These are phyloP conservation scores for Populus hybrid DNA, from an alignment of 441 rosid genomes.

Conservation along the genomic window DNA sequence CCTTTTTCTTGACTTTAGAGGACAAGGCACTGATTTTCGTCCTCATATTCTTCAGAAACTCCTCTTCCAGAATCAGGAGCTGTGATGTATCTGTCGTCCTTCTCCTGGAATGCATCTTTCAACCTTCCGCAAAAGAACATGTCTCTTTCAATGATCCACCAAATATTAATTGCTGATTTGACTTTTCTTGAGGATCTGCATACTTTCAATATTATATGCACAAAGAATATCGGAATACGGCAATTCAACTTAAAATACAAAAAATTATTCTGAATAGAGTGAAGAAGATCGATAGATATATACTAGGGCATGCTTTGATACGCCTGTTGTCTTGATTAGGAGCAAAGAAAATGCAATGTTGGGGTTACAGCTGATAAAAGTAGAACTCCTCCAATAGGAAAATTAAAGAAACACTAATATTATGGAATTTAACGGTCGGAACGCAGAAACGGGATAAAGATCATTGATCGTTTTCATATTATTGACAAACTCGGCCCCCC, in stretches of 20 bases:
- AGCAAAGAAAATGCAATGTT: not conserved
- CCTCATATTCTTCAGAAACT: not conserved
- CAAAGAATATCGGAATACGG: not conserved
- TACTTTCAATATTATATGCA: not conserved
- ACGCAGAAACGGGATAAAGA: not conserved
- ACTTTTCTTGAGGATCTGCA: not conserved
- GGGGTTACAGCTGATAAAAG: not conserved
- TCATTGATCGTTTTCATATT: not conserved
- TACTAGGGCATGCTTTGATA: not conserved
- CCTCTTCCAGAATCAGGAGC: not conserved
- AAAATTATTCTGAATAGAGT: not conserved
- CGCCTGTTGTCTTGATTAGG: not conserved
- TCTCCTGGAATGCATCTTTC: not conserved
- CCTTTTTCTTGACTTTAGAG: slow-evolving; percentile 6
- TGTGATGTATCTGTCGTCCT: not conserved
- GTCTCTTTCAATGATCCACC: not conserved
- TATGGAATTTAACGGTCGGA: not conserved
- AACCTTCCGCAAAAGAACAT: not conserved
- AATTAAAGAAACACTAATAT: not conserved
- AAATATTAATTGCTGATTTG: not conserved
- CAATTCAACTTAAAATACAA: not conserved
- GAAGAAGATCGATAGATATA: not conserved
- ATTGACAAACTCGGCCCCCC: not conserved
- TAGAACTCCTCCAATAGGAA: not conserved
- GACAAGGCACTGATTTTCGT: not conserved